Evolutionary conservation across 257 asterid species (phyloP), one percentile per base, ranked within the genome.

Genomic region (Ophiorrhiza pumila): DNA sequence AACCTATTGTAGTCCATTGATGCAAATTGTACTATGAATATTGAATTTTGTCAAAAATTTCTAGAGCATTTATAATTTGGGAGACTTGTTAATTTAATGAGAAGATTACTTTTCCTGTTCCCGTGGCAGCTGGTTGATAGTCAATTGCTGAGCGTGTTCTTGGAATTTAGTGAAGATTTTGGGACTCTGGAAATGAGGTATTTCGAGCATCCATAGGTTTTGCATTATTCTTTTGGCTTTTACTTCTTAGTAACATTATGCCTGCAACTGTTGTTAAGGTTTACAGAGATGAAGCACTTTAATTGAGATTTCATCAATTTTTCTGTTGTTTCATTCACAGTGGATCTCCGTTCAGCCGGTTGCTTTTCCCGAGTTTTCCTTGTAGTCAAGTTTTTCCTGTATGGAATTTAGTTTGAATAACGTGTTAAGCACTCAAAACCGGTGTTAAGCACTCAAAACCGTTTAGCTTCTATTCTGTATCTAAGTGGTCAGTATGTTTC

Each of bases 131-230:
- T 64, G 75, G 73, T 72, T 56, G 17, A 58, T 52, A 76, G 49
- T 73, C 13, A 25, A 47, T 56, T 61, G 77, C 63, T 41, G 85
- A 72, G 42, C 34, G 42, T 34, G 27, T 46, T 77, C 65, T 41
- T 78, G 74, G 31, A 65, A 34, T 70, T 65, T 61, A 43, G 52
- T 17, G 58, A 60, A 61, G 57, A 37, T 59, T 46, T 32, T 79
- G 71, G 15, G 66, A 57, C 77, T 74, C 43, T 71, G 68, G 59
- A 71, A 73, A 79, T 81, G 76, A 65, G 78, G 76, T 84, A 74
- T 59, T 8, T 43, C 61, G 50, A 34, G 23, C 63, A 32, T 79
- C 61, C 27, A 20, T 37, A 2, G 43, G 34, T 57, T 46, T 25
- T 73, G 35, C 23, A 6, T 63, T n/a, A 7, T 34, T 20, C 22